phyloP scores from a whole-genome alignment of 352 stramenopile species.

The Globisporangium iwayamae region DNA sequence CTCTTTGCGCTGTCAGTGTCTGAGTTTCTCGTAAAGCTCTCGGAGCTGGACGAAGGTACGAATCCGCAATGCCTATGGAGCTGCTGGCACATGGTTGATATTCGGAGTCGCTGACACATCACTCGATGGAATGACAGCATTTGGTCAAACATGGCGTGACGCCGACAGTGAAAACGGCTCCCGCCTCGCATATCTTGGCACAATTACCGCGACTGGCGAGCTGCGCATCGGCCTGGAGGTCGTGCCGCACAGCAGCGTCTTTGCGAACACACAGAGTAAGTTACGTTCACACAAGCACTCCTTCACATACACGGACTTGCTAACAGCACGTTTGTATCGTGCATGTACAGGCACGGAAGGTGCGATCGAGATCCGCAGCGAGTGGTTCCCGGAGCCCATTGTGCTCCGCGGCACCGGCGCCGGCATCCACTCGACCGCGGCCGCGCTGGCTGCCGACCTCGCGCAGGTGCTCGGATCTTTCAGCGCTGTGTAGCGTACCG shows the following conservation, averaged over 20 bases:
- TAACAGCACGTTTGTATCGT: not conserved
- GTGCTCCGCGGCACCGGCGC: slow-evolving; percentile 60
- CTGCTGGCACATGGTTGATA: not conserved
- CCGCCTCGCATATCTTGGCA: slow-evolving; percentile 57
- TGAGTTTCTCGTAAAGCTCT: slow-evolving; percentile 51
- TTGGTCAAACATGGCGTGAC: not conserved
- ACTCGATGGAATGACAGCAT: not conserved
- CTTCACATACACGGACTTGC: not conserved
- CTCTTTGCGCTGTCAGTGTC: slow-evolving; percentile 37
- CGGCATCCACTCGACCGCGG: slow-evolving; percentile 52
- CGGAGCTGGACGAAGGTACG: slow-evolving; percentile 32
- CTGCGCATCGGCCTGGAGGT: slow-evolving; percentile 39
- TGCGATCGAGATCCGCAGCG: slow-evolving; percentile 49
- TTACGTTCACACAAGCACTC: not conserved
- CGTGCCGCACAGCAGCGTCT: slow-evolving; percentile 24
- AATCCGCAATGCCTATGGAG: not conserved
- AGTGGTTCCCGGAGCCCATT: slow-evolving; percentile 57
- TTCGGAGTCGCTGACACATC: not conserved
- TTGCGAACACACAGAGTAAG: slow-evolving; percentile 31
- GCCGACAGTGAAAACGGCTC: slow-evolving; percentile 13
- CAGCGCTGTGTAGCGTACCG: too few species aligned
- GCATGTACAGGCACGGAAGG: slow-evolving; percentile 46
- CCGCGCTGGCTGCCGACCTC: slow-evolving; percentile 53
- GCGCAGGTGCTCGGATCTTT: slow-evolving; percentile 11
- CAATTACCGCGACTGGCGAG: slow-evolving; percentile 31